Conservation (phyloP, 768 basidiomycete genomes). For the Tubosaeta brunneosetosa region DNA sequence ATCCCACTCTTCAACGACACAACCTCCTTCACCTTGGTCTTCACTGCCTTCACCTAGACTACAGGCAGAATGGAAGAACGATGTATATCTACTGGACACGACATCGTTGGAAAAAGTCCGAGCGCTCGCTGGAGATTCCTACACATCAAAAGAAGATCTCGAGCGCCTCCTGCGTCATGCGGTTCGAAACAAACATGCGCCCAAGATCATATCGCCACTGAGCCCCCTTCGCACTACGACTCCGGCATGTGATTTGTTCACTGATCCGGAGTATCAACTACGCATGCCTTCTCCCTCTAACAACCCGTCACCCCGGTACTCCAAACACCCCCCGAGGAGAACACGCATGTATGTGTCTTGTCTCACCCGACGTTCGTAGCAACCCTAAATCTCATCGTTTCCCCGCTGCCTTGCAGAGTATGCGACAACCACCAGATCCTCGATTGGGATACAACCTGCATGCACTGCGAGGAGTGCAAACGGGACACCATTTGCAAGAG, state of each 20-base stretch:
- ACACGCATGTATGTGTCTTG: conserved; percentile 25
- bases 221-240: conserved; percentile 26
- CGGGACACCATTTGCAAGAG: conserved; percentile 26
- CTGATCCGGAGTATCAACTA: conserved; percentile 12
- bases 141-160: conserved; percentile 18
- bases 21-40: conserved; percentile 6
- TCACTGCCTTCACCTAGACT: conserved; percentile 4
- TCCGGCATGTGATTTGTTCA: conserved; percentile 10
- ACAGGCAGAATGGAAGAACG: conserved; percentile 4
- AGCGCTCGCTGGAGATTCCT: neutral
- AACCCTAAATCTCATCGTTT: conserved; percentile 2
- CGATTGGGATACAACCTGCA: conserved; percentile 17
- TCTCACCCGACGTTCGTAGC: neutral
- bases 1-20: conserved; percentile 1
- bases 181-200: conserved; percentile 20
- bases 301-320: conserved; percentile 20
- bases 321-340: conserved; percentile 12
- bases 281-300: conserved; percentile 23
- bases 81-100: neutral
- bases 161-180: conserved; percentile 24
- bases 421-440: conserved; percentile 24
- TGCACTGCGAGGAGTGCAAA: conserved; percentile 27
- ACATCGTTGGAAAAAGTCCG: neutral
- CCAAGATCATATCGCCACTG: conserved; percentile 29
- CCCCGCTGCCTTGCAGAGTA: conserved; percentile 6